These are phyloP conservation scores for Termitomyces sp. DNA, from an alignment of 768 basidiomycete species.

Conservation along the genomic window DNA sequence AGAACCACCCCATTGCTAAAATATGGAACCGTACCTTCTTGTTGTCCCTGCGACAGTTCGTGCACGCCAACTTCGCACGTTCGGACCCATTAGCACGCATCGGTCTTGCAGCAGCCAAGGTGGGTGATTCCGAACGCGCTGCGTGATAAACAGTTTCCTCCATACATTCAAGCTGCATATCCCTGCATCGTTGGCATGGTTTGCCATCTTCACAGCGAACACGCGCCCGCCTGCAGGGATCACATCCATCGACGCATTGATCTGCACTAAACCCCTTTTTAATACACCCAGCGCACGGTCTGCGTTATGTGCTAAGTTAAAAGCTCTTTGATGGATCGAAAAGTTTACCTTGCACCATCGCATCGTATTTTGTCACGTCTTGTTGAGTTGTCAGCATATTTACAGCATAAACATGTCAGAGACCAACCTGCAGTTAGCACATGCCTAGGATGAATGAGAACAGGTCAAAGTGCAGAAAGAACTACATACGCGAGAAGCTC, in stretches of 20 bases:
- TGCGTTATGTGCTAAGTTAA: constrained; percentile 15
- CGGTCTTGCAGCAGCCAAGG: constrained; percentile 16
- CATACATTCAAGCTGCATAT: constrained; percentile 43
- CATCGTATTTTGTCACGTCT: constrained; percentile 62
- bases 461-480: constrained; percentile 10
- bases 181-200: constrained; percentile 48
- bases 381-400: constrained; percentile 10
- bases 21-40: constrained; percentile 42
- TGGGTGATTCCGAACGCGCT: constrained; percentile 18
- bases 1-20: not conserved
- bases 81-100: constrained; percentile 31
- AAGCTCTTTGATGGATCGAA: not conserved
- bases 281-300: constrained; percentile 53
- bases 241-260: constrained; percentile 58
- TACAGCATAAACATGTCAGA: constrained; percentile 9
- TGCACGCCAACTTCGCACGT: constrained; percentile 54
- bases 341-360: constrained; percentile 42
- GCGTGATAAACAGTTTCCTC: constrained; percentile 31
- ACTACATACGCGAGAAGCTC: constrained; percentile 40
- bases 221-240: constrained; percentile 52
- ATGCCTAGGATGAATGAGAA: constrained; percentile 34
- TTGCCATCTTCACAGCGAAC: constrained; percentile 45
- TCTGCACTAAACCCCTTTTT: constrained; percentile 48
- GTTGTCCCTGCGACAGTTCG: constrained; percentile 56
- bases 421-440: constrained; percentile 51